A percentile compares a stretch with the other conserved stretches of the same genome.
Conservation (phyloP, 371 early-diverging fungal genomes). For the Mucor saturninus region DNA sequence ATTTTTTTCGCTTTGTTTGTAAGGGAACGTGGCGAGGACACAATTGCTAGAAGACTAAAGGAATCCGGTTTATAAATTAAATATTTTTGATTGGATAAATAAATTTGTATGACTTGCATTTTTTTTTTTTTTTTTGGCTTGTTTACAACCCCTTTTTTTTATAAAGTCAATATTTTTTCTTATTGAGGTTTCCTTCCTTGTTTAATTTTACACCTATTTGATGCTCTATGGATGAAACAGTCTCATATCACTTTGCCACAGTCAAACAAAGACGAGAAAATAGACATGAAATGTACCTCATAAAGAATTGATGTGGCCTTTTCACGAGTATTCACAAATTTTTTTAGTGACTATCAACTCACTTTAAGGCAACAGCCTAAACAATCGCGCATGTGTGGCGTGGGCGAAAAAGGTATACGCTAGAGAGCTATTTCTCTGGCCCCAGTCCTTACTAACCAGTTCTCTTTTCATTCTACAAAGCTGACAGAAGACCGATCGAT, state of each 20-base stretch:
- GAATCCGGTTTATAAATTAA: conserved; percentile 30
- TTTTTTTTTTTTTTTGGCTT: conserved; percentile 2
- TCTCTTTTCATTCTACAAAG: conserved; percentile 38
- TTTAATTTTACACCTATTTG: conserved; percentile 7
- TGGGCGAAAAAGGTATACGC: conserved; percentile 84
- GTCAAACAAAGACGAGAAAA: conserved; percentile 63
- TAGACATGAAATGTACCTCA: conserved; percentile 55
- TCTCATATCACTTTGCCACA: conserved; percentile 63
- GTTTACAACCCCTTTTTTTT: background rate
- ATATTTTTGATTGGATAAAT: conserved; percentile 4
- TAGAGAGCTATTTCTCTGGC: background rate
- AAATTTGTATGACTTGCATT: background rate
- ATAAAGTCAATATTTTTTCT: background rate
- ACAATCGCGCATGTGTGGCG: conserved; percentile 92
- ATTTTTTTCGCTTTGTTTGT: background rate
- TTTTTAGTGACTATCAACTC: conserved; percentile 67
- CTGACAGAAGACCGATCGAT: conserved; percentile 93
- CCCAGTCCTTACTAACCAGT: background rate
- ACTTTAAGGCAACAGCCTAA: conserved; percentile 90
- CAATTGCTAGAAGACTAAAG: conserved; percentile 36
- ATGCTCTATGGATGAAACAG: conserved; percentile 53
- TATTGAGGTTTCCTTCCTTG: conserved; percentile 1
- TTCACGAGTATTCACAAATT: background rate
- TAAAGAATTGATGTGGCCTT: background rate
- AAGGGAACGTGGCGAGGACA: conserved; percentile 37